These are phyloP conservation scores for Aspergillus egyptiacus DNA, from an alignment of 495 filamentous ascomycete genomes.

Conservation along the genomic window DNA sequence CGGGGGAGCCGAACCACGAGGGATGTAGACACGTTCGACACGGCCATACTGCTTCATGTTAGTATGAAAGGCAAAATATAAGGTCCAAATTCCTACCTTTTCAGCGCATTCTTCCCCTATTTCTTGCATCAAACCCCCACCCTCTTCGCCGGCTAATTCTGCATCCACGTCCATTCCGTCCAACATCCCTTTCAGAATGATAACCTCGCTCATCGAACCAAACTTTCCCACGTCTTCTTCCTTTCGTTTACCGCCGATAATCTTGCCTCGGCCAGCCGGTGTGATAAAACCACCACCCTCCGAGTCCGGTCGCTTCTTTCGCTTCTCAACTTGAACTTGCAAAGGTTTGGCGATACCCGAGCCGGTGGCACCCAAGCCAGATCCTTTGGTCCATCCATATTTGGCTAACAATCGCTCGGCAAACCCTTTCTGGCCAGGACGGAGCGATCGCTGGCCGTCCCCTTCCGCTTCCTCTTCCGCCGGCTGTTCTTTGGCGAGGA, in stretches of 20 bases:
- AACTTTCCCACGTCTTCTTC: constrained; percentile 54
- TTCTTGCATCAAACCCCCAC: constrained; percentile 75
- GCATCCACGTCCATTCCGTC: constrained; percentile 67
- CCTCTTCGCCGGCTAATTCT: constrained; percentile 53
- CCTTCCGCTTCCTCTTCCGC: constrained; percentile 40
- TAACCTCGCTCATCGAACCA: constrained; percentile 70
- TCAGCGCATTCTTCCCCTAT: constrained; percentile 88
- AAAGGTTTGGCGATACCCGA: constrained; percentile 79
- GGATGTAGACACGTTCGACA: constrained; percentile 77
- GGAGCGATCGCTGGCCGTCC: constrained; percentile 54
- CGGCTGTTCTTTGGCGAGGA: constrained; percentile 47
- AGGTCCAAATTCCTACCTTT: constrained; percentile 44
- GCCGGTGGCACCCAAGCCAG: constrained; percentile 73
- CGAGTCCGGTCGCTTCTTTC: constrained; percentile 67
- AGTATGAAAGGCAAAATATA: neutral
- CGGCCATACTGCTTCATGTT: constrained; percentile 59
- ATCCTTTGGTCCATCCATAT: constrained; percentile 85
- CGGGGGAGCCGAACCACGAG: constrained; percentile 45
- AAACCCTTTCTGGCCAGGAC: constrained; percentile 77
- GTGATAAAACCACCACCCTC: constrained; percentile 73
- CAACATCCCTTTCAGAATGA: constrained; percentile 75
- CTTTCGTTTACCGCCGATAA: constrained; percentile 60
- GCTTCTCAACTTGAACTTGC: constrained; percentile 75
- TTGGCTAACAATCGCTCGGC: constrained; percentile 83
- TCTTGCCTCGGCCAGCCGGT: constrained; percentile 66